Conservation (phyloP, 108 stramenopile species). For the Epipyxis sp. region DNA sequence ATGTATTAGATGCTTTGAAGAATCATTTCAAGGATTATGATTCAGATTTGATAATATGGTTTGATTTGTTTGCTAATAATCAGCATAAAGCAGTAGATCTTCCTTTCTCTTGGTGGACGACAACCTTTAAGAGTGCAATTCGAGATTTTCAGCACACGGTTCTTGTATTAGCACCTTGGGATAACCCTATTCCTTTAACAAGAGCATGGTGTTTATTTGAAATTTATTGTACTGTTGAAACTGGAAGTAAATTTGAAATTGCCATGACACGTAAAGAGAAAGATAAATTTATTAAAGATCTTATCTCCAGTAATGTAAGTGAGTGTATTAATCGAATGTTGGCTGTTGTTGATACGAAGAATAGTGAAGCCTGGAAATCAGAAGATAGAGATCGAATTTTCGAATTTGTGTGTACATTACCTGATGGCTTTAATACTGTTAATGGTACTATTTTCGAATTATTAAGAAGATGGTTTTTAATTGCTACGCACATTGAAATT, state of each 20-base stretch:
- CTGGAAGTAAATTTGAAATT: constrained; percentile 10
- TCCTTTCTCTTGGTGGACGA: not conserved
- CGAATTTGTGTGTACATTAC: not conserved
- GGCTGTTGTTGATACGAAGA: not conserved
- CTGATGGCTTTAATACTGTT: not conserved
- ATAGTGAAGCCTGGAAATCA: not conserved
- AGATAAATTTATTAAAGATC: not conserved
- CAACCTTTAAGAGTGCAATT: constrained; percentile 16
- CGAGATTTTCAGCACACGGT: not conserved
- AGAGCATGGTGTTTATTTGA: constrained; percentile 26
- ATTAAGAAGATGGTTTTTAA: constrained; percentile 10
- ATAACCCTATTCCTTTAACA: constrained; percentile 12
- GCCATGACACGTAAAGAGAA: not conserved
- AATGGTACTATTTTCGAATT: constrained; percentile 5
- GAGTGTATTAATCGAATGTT: not conserved
- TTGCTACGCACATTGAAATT: too few relatives aligned
- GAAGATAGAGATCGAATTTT: not conserved
- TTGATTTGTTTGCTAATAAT: constrained; percentile 13
- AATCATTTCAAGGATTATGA: not conserved
- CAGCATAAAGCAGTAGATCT: not conserved
- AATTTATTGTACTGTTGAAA: constrained; percentile 10
- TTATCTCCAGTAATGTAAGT: not conserved
- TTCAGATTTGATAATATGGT: not conserved
- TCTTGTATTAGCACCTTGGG: constrained; percentile 15
- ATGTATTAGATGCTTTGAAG: not conserved